Conservation (phyloP, 192 early-diverging fungal species). For the Chytriomyces confervae region DNA sequence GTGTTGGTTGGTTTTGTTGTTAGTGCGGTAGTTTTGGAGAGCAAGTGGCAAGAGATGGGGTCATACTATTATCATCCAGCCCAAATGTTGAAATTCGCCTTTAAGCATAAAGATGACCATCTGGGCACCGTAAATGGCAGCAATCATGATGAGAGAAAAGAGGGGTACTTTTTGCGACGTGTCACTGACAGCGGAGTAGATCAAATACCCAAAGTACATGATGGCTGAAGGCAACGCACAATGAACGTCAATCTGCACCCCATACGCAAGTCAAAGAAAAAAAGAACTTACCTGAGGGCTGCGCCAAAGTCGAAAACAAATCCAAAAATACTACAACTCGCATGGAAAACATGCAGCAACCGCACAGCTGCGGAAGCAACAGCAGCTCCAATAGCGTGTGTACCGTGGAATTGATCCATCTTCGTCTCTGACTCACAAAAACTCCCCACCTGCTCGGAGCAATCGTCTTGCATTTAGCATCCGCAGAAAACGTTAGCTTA, state of each 20-base stretch:
- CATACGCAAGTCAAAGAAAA: not conserved
- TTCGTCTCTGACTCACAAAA: conserved; percentile 86
- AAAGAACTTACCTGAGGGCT: conserved; percentile 14
- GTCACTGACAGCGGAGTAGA: conserved; percentile 70
- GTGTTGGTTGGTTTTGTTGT: not conserved
- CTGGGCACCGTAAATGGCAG: conserved; percentile 82
- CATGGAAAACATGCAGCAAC: conserved; percentile 93
- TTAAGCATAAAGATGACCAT: conserved; percentile 78
- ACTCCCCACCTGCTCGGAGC: conserved; percentile 87
- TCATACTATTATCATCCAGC: conserved; percentile 55
- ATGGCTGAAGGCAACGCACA: conserved; percentile 59
- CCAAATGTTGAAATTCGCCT: conserved; percentile 55
- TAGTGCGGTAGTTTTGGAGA: not conserved
- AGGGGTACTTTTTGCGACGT: conserved; percentile 50
- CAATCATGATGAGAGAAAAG: conserved; percentile 81
- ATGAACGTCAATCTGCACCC: conserved; percentile 71
- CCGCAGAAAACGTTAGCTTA: conserved; percentile 86
- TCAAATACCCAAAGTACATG: conserved; percentile 62
- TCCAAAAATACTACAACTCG: conserved; percentile 79
- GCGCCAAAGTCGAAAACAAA: conserved; percentile 25
- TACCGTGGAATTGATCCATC: conserved; percentile 95
- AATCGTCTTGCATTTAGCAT: conserved; percentile 82
- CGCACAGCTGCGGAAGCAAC: conserved; percentile 83
- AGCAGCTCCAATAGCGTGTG: conserved; percentile 88
- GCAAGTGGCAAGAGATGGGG: not conserved